Base-by-base conservation (phyloP, 2,329 filamentous ascomycete species). In the Aureobasidium zeae region DNA sequence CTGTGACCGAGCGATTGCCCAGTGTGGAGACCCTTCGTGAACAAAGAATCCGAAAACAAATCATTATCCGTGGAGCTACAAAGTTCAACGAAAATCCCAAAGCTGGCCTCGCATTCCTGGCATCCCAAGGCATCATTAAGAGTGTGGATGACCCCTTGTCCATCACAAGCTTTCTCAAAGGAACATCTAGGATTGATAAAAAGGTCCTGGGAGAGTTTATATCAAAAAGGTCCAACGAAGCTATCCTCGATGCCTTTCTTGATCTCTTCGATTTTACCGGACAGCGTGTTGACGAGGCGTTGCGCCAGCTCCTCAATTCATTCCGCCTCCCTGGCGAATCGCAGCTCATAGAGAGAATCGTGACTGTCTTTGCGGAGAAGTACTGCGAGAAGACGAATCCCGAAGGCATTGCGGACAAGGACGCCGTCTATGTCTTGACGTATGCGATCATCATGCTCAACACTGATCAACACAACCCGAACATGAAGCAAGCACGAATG, bases 401-500 rank as follows among this genome's bases (percentile, higher is more conserved):
- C 0, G 76, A 83, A 43, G 83, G 80, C 16, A 79, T 96, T 50
- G 83, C 80, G 5, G 81, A 94, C 56, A 83, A 85, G 54, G 91
- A 98, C 60, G 79, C 87, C 6, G 80, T 91, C 16, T 98, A 85
- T 56, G 79, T 98, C 35, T 70, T 98, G 39, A 89, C 85, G 0
- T 98, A 98, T 59, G 91, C 88, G 26, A 93, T 95, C 56, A 94
- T 98, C 61, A 87, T 98, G 77, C 70, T 98, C 45, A 98, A 98
- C 58, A 95, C 89, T 1, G 91, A 98, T 58, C 83, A 93, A 55
- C 91, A 96, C 62, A 98, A 94, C 57, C 88, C 87, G 0, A 96
- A 95, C 53, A 64, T 96, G 49, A 87, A 77, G 54, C 70, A 79
- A 53, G 84, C 83, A 57, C 84, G 89, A 29, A 98, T 98, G 91